Conservation (phyloP, 495 filamentous ascomycete genomes). For the Aspergillus bertholletiae region DNA sequence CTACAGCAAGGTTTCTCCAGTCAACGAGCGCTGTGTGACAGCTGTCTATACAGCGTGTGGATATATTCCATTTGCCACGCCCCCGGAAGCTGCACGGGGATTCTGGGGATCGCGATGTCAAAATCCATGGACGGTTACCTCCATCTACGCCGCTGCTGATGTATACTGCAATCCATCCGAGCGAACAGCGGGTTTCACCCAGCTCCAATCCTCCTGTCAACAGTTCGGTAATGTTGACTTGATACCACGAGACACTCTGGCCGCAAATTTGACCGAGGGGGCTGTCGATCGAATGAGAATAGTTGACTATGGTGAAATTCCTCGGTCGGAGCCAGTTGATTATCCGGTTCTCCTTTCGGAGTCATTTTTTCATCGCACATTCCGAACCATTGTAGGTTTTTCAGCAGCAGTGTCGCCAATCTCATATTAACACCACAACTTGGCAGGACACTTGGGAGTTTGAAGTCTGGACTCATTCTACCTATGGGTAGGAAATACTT, state of each 20-base stretch:
- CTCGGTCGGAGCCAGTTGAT: slow-evolving; percentile 12
- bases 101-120: slow-evolving; percentile 32
- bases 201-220: slow-evolving; percentile 24
- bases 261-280: slow-evolving; percentile 35
- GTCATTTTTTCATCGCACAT: slow-evolving; percentile 28
- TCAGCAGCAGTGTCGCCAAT: no score
- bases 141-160: slow-evolving; percentile 37
- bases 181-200: slow-evolving; percentile 21
- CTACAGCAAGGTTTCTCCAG: slow-evolving; percentile 8
- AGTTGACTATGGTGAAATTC: slow-evolving; percentile 30
- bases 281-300: slow-evolving; percentile 28
- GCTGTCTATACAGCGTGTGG: slow-evolving; percentile 33
- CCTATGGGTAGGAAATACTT: slow-evolving; percentile 25
- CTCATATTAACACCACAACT: not conserved
- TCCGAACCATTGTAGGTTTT: slow-evolving; percentile 30
- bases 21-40: slow-evolving; percentile 35
- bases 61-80: slow-evolving; percentile 34
- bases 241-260: slow-evolving; percentile 27
- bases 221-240: slow-evolving; percentile 24
- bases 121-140: slow-evolving; percentile 31
- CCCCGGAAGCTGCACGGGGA: slow-evolving; percentile 7
- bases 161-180: slow-evolving; percentile 30
- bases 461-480: slow-evolving; percentile 34
- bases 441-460: slow-evolving; percentile 33
- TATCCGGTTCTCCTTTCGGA: slow-evolving; percentile 28